Percentiles rank a stretch among this genome's conserved stretches.
Conservation (phyloP, 192 early-diverging fungal species). For the Coemansia sp. region DNA sequence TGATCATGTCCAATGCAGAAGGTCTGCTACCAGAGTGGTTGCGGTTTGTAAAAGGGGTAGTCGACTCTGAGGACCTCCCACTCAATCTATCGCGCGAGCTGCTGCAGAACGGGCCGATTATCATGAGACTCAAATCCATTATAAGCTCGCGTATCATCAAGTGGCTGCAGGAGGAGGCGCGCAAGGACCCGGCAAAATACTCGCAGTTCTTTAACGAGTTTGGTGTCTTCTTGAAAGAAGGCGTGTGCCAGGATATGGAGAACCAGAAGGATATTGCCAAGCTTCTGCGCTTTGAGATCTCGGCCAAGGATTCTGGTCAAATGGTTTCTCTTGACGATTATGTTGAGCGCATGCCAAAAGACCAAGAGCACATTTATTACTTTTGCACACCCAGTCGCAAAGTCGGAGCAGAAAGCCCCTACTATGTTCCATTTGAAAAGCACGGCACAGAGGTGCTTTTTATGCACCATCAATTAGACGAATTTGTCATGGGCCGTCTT, state of each 20-base stretch:
- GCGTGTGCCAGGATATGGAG: constrained; percentile 78
- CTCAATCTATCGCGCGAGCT: constrained; percentile 98
- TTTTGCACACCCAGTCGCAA: constrained; percentile 70
- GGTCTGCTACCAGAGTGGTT: constrained; percentile 89
- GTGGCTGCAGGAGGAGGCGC: constrained; percentile 70
- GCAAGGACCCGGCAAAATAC: constrained; percentile 65
- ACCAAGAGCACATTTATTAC: constrained; percentile 89
- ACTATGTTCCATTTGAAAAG: constrained; percentile 84
- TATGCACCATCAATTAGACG: constrained; percentile 73
- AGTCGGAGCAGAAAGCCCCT: constrained; percentile 79
- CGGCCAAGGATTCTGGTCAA: constrained; percentile 53
- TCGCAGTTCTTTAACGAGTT: constrained; percentile 71
- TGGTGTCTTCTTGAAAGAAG: constrained; percentile 78
- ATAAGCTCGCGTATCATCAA: constrained; percentile 89
- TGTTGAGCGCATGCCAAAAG: constrained; percentile 82
- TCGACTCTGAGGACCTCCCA: constrained; percentile 97
- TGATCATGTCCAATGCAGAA: constrained; percentile 89
- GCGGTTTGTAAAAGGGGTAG: constrained; percentile 87
- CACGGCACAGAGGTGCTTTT: constrained; percentile 89
- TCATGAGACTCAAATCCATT: constrained; percentile 83
- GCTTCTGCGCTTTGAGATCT: constrained; percentile 80
- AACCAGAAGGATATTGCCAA: constrained; percentile 74
- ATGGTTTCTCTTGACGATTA: constrained; percentile 71
- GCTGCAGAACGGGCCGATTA: constrained; percentile 79
- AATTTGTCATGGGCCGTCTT: constrained; percentile 74